Evolutionary conservation across 2,329 filamentous ascomycete species (phyloP), one percentile per base, ranked within the genome.

Genomic region (Aspergillus viridinutans): DNA sequence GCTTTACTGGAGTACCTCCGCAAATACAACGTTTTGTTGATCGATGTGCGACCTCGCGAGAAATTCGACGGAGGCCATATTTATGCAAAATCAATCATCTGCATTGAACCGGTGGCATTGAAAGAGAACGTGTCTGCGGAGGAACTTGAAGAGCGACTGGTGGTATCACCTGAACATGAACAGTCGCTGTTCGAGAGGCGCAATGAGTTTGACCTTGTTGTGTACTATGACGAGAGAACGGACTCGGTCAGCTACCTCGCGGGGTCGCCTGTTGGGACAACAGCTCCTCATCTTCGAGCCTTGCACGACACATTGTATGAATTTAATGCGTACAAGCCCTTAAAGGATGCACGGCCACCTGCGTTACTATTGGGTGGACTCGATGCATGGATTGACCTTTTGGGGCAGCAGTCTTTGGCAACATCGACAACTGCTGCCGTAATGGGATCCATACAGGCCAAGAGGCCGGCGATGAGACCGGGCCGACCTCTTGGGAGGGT

Each of bases 11-110:
- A 87, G 49, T 89, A 89, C 55, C 84, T 96, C 72, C 79, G 67
- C 63, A 82, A 69, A 58, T 91, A 76, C 75, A 86, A 75, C 59
- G 81, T 97, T 25, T 77, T 99, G 12, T 72, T 97, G 25, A 91
- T 99, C 62, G 94, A 99, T 72, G 85, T 97, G 45, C 87, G 94
- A 42, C 79, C 84, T 55, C 86, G 94, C 26, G 85, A 89, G 53
- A 84, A 89, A 8, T 99, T 90, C 69, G 91, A 97, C 64, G 82
- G 88, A 50, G 94, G 94, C 0, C 94, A 99, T 70, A 92, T 99
- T 61, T 89, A 89, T 78, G 86, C 89, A 5, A 87, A 87, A 55
- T 87, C 85, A 5, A 90, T 92, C 42, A 90, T 99, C 48, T 99
- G 94, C 72, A 84, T 99, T 58, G 94, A 99, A 67, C 91, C 92